Base-by-base conservation (phyloP, 306 rosid genomes). In the Malus sieversii region DNA sequence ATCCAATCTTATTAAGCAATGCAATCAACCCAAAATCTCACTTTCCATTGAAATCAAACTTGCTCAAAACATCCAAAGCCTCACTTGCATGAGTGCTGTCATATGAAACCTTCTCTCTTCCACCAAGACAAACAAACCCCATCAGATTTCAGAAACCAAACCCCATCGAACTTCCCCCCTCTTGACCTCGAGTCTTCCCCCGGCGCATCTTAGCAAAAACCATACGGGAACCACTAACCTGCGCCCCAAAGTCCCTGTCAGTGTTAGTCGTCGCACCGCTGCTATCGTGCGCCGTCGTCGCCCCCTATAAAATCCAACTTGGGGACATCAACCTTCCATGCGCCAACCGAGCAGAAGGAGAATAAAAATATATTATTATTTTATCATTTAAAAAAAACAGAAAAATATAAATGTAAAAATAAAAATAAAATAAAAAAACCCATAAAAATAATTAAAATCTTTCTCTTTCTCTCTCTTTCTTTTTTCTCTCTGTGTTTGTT, bases 281-380 rank as follows among this genome's bases (percentile, higher is more conserved):
- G 32, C 48, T 38, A 57, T 4, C 68, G 20, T 35, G 52, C 75
- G 66, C 70, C 70, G 61, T 29, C 67, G 23, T 55, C 77, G 9
- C 11, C 59, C 12, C 11, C 57, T 40, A 25, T 25, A 25, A 73
- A 18, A 27, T 13, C 29, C 58, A 61, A 45, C 8, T 62, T 19
- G 70, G 77, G 32, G 61, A 74, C 70, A 62, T 63, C 59, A 44
- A 74, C 61, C 70, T 27, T 61, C 61, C 77, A 74, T 62, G 77
- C 46, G 12, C 61, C 77, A 74, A 73, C 70, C 70, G 22, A 74
- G 62, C 60, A 27, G 60, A 29, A 42, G 40, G 46, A 5, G 60
- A 4, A 10, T 1, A 27, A 44, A 67, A 15, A 10, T 5, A 48
- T 15, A 67, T 5, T n/a, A 42, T n/a, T 67, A 66, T 42, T 42